These are phyloP conservation scores for Ceratobasidium theobromae DNA, from an alignment of 1,284 basidiomycete genomes.

Conservation along the genomic window DNA sequence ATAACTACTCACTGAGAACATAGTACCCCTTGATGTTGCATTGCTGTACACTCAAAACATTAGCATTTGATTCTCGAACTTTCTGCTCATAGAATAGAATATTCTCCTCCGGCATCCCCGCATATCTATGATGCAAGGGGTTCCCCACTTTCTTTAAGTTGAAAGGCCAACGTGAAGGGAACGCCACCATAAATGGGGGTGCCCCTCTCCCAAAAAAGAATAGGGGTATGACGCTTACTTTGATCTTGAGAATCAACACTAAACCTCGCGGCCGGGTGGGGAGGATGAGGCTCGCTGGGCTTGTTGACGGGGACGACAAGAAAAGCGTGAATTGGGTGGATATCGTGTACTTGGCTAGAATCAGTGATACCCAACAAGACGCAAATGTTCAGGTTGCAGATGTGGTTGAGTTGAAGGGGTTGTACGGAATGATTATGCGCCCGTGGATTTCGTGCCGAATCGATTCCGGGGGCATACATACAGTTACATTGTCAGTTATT, in stretches of 20 bases:
- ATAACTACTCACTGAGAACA: conserved; percentile 69
- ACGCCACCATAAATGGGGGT: background rate
- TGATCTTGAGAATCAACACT: conserved; percentile 52
- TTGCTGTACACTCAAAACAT: conserved; percentile 48
- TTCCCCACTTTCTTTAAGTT: background rate
- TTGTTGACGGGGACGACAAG: conserved; percentile 67
- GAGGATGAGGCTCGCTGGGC: conserved; percentile 17
- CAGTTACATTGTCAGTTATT: background rate
- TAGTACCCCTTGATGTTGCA: conserved; percentile 68
- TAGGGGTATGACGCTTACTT: conserved; percentile 50
- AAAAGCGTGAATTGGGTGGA: conserved; percentile 86
- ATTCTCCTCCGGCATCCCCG: background rate
- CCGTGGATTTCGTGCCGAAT: too few relatives aligned
- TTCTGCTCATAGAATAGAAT: background rate
- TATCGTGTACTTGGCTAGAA: conserved; percentile 75
- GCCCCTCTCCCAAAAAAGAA: too few relatives aligned
- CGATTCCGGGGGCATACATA: background rate
- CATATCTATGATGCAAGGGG: background rate
- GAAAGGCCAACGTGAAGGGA: background rate
- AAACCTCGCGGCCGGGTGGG: conserved; percentile 37
- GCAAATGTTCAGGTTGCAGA: too few relatives aligned
- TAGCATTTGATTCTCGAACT: conserved; percentile 7
- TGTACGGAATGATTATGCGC: too few relatives aligned
- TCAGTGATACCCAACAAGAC: too few relatives aligned
- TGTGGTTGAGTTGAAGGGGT: too few relatives aligned